Base-by-base conservation (phyloP, 2,329 filamentous ascomycete species). In the Colletotrichum sp. region DNA sequence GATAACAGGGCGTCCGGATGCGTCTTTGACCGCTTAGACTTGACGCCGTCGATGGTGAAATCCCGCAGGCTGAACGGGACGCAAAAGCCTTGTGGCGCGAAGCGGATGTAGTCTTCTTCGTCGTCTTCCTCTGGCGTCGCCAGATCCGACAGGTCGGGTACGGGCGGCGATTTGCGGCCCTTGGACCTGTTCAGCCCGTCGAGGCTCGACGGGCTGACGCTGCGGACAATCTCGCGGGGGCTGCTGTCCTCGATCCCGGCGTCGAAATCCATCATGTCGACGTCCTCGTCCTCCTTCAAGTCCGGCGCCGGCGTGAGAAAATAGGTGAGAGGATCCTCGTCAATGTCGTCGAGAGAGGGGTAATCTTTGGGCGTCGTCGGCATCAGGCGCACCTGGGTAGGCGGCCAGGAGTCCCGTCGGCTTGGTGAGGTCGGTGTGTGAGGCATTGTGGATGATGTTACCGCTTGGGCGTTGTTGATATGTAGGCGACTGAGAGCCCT, bases 121-220 rank as follows among this genome's bases (percentile, higher is more conserved):
- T 88, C 87, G 6, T 88, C 85, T 8, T 89, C 83, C 18, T 85
- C 83, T 13, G 80, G 82, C 6, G 87, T 86, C 58, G 87, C 84
- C 36, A 86, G 86, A 71, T 88, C 86, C 52, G 84, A 84, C 30
- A 85, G 80, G 66, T 87, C 85, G 5, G 85, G 85, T 15, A 81
- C 80, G 5, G 79, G 79, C 10, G 77, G 78, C 77, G 86, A 83
- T 10, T 80, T 79, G 6, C 83, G 84, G 52, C 76, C 80, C 66
- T 80, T 83, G 7, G 87, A 81, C 79, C 87, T 89, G 75, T 86
- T 85, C 18, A 90, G 87, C 5, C 89, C 88, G 28, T 87, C 87
- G 36, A 92, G 88, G 34, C 85, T 89, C 1, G 90, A 91, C 3
- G 90, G 90, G 79, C 89, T 91, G 75, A 92, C 87, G 78, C 88